Evolutionary conservation across 139 green algal genomes (phyloP), one percentile per base, ranked within the genome.

Genomic region (Pseudopediastrum boryanum): DNA sequence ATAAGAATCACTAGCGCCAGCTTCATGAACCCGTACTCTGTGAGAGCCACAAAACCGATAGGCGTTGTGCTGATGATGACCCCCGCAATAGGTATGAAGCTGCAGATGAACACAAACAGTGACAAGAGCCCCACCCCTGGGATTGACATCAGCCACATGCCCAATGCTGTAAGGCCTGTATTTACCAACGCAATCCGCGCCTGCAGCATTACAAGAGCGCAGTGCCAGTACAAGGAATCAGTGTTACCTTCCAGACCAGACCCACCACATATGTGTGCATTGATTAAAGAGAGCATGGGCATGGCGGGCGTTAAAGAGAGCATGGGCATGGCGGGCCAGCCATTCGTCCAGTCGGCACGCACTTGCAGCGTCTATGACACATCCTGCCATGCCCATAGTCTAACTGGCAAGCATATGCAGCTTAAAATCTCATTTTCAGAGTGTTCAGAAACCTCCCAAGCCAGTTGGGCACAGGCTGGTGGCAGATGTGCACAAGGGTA

Each of bases 91-190:
- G 93, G 93, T 33, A 93, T 85, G 85, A 81, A 85, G 58, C 80
- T 89, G 89, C 94, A 98, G 41, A 96, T 85, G 85, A 98, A 98
- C 13, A 98, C 95, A 74, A 98, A 96, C 10, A 98, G 83, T 0
- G 90, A 94, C 19, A 98, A 86, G 38, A 97, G 87, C 29, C 88
- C 92, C 2, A 97, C 84, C 62, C 94, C 92, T 0, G 96, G 94
- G 27, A 98, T 92, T 1, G 85, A 48, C 63, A 98, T 85, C 12
- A 85, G 31, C 84, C 91, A 96, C 89, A 98, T 96, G 79, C 95
- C 95, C 25, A 92, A 27, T 0, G 86, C 87, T 0, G 95, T 98
- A 12, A 98, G 82, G 16, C 83, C 86, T n/a, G 95, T 98, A 86
- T 98, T 98, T 19, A 93, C 88, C 51, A 94, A 27, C 2, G 95